Evolutionary conservation across 345 rosid genomes (phyloP).

Genomic region (Pseudoturritis turrita): DNA sequence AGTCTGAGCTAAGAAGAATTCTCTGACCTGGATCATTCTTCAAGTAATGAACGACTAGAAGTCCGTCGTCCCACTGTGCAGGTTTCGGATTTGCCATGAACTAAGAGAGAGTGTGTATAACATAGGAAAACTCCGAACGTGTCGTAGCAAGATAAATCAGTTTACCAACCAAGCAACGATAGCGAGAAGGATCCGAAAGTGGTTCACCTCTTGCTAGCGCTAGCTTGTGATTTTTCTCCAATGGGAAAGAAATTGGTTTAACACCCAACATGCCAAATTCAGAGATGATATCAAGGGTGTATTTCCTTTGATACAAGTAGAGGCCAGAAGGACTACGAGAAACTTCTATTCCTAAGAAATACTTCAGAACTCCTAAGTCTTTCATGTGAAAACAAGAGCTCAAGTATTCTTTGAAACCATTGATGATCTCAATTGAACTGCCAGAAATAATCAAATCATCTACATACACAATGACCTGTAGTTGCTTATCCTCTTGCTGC

Average conservation of each 20-base stretch:
- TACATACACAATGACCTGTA: neutral
- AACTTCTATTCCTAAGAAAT: neutral
- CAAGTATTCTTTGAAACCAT: neutral
- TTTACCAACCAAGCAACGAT: neutral
- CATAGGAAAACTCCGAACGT: neutral
- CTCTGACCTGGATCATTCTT: neutral
- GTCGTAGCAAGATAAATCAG: neutral
- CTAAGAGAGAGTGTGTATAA: neutral
- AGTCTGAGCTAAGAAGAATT: neutral
- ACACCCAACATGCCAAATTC: neutral
- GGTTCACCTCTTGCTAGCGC: neutral
- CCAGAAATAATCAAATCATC: neutral
- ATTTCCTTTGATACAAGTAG: neutral
- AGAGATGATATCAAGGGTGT: neutral
- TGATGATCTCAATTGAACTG: neutral
- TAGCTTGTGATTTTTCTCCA: neutral
- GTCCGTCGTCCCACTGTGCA: neutral
- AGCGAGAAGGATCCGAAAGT: neutral
- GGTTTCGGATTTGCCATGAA: neutral
- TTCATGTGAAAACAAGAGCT: neutral
- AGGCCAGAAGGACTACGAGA: neutral
- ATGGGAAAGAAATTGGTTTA: neutral
- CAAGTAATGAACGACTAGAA: neutral
- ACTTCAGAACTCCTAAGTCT: neutral
- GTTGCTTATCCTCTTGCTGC: too few species aligned